phyloP scores from a whole-genome alignment of 2,329 filamentous ascomycete genomes.

The Diaporthe helianthi region DNA sequence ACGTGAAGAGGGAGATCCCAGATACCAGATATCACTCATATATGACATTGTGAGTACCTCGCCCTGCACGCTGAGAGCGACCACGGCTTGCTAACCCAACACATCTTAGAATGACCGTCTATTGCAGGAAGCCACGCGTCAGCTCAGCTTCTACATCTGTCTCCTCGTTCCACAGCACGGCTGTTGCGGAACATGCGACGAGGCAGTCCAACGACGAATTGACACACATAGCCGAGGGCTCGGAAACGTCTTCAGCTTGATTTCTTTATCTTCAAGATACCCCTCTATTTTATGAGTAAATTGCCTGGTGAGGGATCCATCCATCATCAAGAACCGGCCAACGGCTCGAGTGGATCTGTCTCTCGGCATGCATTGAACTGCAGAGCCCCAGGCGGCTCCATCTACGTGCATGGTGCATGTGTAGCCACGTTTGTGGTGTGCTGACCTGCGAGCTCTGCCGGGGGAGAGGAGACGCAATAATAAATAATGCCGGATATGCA shows the following conservation, averaged over 20 bases:
- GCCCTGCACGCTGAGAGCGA: neutral
- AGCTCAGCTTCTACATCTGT: slow-evolving; percentile 36
- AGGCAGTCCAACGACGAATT: slow-evolving; percentile 12
- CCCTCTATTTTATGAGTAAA: neutral
- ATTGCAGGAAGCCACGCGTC: slow-evolving; percentile 40
- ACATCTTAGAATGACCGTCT: slow-evolving; percentile 40
- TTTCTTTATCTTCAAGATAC: slow-evolving; percentile 15
- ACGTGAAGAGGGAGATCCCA: slow-evolving; percentile 39
- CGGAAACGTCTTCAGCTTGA: neutral
- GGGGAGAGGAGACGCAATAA: neutral
- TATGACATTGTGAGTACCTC: slow-evolving; percentile 40
- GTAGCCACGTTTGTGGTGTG: neutral
- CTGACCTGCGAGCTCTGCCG: slow-evolving; percentile 8
- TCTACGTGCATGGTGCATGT: slow-evolving; percentile 5
- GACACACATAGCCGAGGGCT: neutral
- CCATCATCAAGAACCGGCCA: neutral
- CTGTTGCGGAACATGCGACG: neutral
- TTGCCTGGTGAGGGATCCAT: neutral
- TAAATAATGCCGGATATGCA: slow-evolving; percentile 13
- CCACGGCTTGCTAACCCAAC: slow-evolving; percentile 4
- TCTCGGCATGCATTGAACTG: slow-evolving; percentile 7
- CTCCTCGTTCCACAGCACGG: slow-evolving; percentile 4
- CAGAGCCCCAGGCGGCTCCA: neutral
- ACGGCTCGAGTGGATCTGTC: slow-evolving; percentile 6
- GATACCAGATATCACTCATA: slow-evolving; percentile 42